Percentiles rank a stretch among this genome's conserved stretches.
phyloP scores from a whole-genome alignment of 306 rosid species.

The Castanea sativa region DNA sequence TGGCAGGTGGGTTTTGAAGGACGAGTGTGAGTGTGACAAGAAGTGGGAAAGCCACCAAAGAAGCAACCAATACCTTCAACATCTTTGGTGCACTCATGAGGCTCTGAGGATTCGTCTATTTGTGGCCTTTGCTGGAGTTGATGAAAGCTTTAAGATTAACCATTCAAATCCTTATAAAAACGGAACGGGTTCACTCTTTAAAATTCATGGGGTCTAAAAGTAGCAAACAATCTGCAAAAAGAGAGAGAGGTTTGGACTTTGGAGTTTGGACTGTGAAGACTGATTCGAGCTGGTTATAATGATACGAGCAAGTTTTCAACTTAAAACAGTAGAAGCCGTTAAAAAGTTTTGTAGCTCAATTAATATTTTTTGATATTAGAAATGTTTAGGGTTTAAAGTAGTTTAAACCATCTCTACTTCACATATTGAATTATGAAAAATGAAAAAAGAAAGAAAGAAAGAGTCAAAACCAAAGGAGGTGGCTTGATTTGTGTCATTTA shows the following conservation, averaged over 20 bases:
- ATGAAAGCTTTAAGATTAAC: slow-evolving; percentile 15
- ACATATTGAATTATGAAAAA: too few relatives aligned
- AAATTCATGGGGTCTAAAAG: neutral
- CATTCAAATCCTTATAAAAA: slow-evolving; percentile 13
- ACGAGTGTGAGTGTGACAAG: slow-evolving; percentile 22
- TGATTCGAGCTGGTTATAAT: neutral
- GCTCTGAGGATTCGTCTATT: neutral
- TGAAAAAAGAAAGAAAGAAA: too few relatives aligned
- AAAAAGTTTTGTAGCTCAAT: too few relatives aligned
- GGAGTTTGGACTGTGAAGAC: neutral
- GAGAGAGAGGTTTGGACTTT: neutral
- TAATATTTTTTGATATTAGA: too few relatives aligned
- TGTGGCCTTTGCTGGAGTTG: neutral
- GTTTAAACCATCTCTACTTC: too few relatives aligned
- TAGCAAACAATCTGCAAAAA: neutral
- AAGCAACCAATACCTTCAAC: slow-evolving; percentile 28
- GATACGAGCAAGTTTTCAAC: too few relatives aligned
- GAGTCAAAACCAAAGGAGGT: too few relatives aligned
- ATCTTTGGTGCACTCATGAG: slow-evolving; percentile 16
- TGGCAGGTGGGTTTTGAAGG: slow-evolving; percentile 17
- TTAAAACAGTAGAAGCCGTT: too few relatives aligned
- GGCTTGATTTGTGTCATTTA: too few relatives aligned
- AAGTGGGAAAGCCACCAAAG: slow-evolving; percentile 32
- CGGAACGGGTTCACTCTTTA: neutral
- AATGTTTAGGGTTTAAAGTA: too few relatives aligned